These are phyloP conservation scores for Harringtonia lauricola DNA, from an alignment of 2,329 filamentous ascomycete genomes.

Conservation along the genomic window DNA sequence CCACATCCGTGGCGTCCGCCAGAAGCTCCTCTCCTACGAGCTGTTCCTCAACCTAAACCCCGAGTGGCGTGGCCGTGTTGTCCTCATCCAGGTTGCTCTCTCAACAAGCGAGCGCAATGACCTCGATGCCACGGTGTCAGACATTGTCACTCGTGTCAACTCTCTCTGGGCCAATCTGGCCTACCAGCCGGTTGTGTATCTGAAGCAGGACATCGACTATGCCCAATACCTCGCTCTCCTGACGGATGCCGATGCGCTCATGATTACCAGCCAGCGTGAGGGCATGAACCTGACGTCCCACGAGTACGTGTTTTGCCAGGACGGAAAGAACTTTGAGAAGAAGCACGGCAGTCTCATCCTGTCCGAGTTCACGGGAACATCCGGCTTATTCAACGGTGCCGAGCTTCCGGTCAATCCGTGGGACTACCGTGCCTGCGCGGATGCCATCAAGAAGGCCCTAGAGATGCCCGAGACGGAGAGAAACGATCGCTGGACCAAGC, in stretches of 20 bases:
- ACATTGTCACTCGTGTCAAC: conserved; percentile 92
- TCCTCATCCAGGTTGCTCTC: conserved; percentile 87
- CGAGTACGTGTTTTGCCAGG: conserved; percentile 88
- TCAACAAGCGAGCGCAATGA: conserved; percentile 83
- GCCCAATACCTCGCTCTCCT: conserved; percentile 86
- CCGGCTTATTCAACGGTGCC: conserved; percentile 70
- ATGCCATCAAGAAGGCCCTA: conserved; percentile 73
- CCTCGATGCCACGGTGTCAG: conserved; percentile 76
- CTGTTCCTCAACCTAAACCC: conserved; percentile 91
- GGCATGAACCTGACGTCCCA: conserved; percentile 97
- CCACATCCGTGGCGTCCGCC: conserved; percentile 79
- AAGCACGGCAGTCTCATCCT: conserved; percentile 84
- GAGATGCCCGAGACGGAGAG: conserved; percentile 73
- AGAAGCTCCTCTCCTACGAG: conserved; percentile 88
- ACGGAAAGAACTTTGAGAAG: conserved; percentile 62
- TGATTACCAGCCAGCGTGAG: conserved; percentile 91
- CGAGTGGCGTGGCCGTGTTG: conserved; percentile 76
- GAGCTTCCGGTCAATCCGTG: conserved; percentile 87
- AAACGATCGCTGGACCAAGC: conserved; percentile 58
- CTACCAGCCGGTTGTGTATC: conserved; percentile 84
- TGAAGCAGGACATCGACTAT: conserved; percentile 91
- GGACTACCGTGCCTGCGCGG: conserved; percentile 82
- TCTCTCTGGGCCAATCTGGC: conserved; percentile 82
- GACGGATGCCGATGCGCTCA: conserved; percentile 79
- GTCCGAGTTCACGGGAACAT: conserved; percentile 89